Evolutionary conservation across 2,329 filamentous ascomycete genomes (phyloP).

Genomic region (Westerdykella sp.): DNA sequence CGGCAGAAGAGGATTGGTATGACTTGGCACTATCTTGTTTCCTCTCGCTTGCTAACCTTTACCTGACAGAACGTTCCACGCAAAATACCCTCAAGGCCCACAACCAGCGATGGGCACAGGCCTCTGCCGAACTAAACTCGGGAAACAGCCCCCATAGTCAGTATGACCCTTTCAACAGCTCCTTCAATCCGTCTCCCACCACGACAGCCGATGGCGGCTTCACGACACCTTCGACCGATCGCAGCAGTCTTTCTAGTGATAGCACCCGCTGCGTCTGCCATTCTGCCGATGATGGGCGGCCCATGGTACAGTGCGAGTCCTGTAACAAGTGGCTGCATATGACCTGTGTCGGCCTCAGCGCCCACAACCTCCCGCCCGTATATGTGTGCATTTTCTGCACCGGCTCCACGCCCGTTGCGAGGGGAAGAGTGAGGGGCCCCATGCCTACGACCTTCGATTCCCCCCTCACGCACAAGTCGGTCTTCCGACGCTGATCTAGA

Average conservation of each 20-base stretch:
- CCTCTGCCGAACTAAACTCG: conserved; percentile 34
- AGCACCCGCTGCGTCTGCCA: conserved; percentile 54
- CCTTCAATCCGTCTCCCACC: conserved; percentile 39
- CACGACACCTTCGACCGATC: conserved; percentile 49
- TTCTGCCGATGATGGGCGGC: conserved; percentile 47
- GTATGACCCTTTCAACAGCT: conserved; percentile 36
- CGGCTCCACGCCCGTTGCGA: conserved; percentile 28
- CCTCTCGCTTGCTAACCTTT: conserved; percentile 12
- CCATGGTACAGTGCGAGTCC: conserved; percentile 58
- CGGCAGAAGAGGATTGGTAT: conserved; percentile 33
- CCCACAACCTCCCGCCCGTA: conserved; percentile 40
- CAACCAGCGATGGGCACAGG: conserved; percentile 43
- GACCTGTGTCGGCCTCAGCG: conserved; percentile 51
- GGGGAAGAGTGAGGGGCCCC: conserved; percentile 28
- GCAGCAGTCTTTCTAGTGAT: conserved; percentile 46
- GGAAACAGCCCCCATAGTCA: conserved; percentile 15
- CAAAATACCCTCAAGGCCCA: conserved; percentile 38
- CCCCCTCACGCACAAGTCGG: conserved; percentile 28
- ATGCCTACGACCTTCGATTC: conserved; percentile 21
- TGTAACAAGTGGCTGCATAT: conserved; percentile 60
- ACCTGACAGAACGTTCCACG: conserved; percentile 24
- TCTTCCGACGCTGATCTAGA: conserved; percentile 15
- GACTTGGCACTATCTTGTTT: conserved; percentile 1
- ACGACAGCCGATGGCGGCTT: conserved; percentile 45
- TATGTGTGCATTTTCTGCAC: conserved; percentile 40